Evolutionary conservation across 108 stramenopile species (phyloP).

Genomic region (Nitzschia sp.): DNA sequence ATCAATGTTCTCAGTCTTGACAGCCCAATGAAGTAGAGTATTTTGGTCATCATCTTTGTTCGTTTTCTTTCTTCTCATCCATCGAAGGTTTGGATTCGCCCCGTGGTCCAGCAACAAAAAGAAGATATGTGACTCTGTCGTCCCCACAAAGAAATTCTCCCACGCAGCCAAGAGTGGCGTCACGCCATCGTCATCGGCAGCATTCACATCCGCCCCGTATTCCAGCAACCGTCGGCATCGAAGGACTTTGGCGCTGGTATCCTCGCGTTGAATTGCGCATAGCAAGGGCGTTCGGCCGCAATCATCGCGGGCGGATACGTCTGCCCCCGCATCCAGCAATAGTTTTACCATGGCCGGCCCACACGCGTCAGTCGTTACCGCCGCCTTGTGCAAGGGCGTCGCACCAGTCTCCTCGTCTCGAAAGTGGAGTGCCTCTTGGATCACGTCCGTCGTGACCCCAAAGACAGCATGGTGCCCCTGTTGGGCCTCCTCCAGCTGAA

Average conservation of each 20-base stretch:
- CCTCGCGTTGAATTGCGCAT: neutral
- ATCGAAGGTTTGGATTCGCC: neutral
- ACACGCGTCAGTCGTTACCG: neutral
- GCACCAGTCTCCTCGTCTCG: neutral
- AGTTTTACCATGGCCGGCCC: neutral
- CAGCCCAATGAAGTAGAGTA: neutral
- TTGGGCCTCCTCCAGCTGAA: no score
- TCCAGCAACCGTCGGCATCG: neutral
- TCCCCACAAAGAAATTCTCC: neutral
- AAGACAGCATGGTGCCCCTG: no score
- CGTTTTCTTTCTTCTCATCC: no score
- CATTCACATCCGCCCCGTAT: neutral
- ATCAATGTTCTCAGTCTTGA: neutral
- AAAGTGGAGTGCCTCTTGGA: neutral
- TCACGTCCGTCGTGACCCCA: no score
- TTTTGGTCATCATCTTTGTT: neutral
- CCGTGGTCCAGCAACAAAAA: neutral
- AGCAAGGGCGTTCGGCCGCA: neutral
- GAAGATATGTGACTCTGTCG: neutral
- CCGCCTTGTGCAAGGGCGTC: neutral
- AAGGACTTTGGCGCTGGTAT: neutral
- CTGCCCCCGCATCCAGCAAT: neutral
- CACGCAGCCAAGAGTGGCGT: neutral
- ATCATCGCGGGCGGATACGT: neutral
- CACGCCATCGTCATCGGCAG: neutral